phyloP scores from a whole-genome alignment of 2,329 filamentous ascomycete genomes.

The Paraconiothyrium brasiliense region DNA sequence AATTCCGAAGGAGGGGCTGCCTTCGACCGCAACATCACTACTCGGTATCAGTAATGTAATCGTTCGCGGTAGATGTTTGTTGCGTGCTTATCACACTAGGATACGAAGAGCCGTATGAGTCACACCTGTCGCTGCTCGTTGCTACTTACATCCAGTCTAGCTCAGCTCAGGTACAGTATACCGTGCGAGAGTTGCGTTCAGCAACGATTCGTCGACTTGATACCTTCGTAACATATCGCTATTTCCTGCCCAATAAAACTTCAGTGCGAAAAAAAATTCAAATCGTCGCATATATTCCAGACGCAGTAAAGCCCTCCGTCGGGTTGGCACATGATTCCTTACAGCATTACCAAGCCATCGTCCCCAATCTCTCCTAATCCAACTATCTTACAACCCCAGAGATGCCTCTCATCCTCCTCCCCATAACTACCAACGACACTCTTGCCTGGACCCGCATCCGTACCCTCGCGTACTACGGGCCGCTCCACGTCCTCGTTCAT shows the following conservation, averaged over 20 bases:
- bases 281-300: background rate
- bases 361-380: background rate
- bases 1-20: background rate
- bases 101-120: background rate
- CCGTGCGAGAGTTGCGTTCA: background rate
- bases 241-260: no score
- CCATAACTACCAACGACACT: conserved; percentile 33
- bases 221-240: background rate
- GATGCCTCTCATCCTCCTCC: conserved; percentile 39
- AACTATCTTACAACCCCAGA: background rate
- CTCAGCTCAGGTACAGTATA: background rate
- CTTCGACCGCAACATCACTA: background rate
- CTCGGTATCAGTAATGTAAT: background rate
- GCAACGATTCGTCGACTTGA: background rate
- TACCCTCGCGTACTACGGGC: conserved; percentile 39
- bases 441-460: conserved; percentile 43
- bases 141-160: background rate
- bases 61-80: background rate
- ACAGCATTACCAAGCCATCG: background rate
- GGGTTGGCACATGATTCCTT: background rate
- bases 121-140: background rate
- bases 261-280: background rate
- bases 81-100: background rate
- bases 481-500: conserved; percentile 42
- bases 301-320: background rate